Conservation (phyloP, 768 basidiomycete species). For the Pulveroboletus sp. region DNA sequence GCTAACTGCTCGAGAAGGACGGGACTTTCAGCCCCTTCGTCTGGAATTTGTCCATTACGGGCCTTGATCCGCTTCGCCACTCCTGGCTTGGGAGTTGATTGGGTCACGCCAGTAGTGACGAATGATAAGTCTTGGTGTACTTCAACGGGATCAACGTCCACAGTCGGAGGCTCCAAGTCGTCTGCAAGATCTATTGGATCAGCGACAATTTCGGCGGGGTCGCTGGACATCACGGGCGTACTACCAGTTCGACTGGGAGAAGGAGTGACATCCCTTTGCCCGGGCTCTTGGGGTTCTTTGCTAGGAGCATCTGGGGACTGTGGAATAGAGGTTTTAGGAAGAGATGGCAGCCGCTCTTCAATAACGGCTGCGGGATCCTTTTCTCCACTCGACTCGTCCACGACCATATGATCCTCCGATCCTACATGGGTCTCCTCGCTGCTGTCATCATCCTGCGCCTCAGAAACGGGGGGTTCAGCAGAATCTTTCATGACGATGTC, state of each 20-base stretch:
- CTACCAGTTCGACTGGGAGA: neutral
- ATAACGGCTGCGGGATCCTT: neutral
- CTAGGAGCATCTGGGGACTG: neutral
- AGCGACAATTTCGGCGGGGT: neutral
- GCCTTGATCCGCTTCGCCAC: constrained; percentile 42
- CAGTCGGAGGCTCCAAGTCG: constrained; percentile 24
- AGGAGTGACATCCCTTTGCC: constrained; percentile 19
- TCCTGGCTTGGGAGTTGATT: constrained; percentile 30
- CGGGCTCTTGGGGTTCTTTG: neutral
- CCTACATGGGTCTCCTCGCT: constrained; percentile 21
- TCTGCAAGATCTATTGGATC: constrained; percentile 48
- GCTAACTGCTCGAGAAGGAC: constrained; percentile 21
- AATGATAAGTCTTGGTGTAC: constrained; percentile 1
- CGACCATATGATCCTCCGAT: constrained; percentile 16
- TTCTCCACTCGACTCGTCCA: constrained; percentile 6
- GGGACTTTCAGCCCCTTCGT: constrained; percentile 22
- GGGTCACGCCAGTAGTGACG: constrained; percentile 2
- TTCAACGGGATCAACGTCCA: constrained; percentile 32
- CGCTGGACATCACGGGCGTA: neutral
- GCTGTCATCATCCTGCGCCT: constrained; percentile 3
- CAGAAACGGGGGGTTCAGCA: neutral
- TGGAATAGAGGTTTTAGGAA: neutral
- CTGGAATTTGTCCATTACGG: constrained; percentile 33
- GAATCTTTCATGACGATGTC: constrained; percentile 11
- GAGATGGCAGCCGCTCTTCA: neutral